These are phyloP conservation scores for Suillus hirtellus DNA, from an alignment of 768 basidiomycete species.

Conservation along the genomic window DNA sequence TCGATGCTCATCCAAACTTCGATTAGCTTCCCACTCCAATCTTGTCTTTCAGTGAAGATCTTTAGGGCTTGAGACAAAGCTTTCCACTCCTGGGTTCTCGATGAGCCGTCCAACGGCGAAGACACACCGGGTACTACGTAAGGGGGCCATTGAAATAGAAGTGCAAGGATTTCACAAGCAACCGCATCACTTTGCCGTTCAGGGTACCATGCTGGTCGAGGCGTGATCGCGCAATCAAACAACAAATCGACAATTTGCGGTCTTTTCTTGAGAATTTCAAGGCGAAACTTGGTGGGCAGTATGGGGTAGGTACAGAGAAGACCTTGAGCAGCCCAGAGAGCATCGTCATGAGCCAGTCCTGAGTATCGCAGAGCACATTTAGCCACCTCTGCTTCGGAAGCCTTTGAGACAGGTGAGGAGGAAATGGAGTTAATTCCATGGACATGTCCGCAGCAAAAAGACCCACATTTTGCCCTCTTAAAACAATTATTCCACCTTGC, in stretches of 20 bases:
- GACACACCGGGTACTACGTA: conserved; percentile 21
- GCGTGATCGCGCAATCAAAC: conserved; percentile 22
- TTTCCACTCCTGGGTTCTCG: conserved; percentile 22
- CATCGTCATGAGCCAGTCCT: conserved; percentile 23
- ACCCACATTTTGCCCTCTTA: conserved; percentile 10
- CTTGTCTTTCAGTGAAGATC: conserved; percentile 24
- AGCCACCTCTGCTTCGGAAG: conserved; percentile 7
- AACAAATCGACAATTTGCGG: conserved; percentile 21
- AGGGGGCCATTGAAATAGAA: conserved; percentile 24
- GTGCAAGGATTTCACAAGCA: conserved; percentile 25
- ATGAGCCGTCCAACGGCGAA: conserved; percentile 10
- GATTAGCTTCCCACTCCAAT: conserved; percentile 23
- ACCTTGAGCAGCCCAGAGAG: conserved; percentile 14
- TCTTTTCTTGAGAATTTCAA: conserved; percentile 17
- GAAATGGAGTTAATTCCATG: background rate
- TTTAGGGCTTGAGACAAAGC: conserved; percentile 17
- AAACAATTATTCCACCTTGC: conserved; percentile 12
- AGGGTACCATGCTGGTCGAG: conserved; percentile 31
- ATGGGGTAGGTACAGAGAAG: conserved; percentile 16
- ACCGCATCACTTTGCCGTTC: conserved; percentile 24
- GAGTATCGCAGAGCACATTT: conserved; percentile 32
- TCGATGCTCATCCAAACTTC: conserved; percentile 26
- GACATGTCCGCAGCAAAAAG: background rate
- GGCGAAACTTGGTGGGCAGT: conserved; percentile 10
- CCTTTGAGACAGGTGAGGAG: background rate